Evolutionary conservation across 768 basidiomycete species (phyloP).

Genomic region (Obba rivulosa): DNA sequence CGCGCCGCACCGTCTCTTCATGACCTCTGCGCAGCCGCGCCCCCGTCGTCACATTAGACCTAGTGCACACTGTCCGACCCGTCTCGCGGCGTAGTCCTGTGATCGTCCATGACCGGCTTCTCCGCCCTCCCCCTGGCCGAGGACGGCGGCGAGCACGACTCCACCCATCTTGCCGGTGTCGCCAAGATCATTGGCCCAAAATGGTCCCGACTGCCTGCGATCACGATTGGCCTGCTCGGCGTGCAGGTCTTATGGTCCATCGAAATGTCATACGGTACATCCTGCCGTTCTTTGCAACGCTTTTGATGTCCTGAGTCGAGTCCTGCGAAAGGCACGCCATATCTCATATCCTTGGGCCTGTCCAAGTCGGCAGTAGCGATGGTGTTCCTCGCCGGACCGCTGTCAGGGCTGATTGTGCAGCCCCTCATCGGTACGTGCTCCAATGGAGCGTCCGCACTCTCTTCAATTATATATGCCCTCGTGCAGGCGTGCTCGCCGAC

Average conservation of each 20-base stretch:
- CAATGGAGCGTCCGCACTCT: not conserved
- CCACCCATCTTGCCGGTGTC: conserved; percentile 42
- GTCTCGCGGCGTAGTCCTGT: not conserved
- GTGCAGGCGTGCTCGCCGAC: conserved; percentile 66
- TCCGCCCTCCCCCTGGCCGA: conserved; percentile 40
- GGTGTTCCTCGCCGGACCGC: conserved; percentile 89
- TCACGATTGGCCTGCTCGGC: conserved; percentile 79
- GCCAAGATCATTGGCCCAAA: conserved; percentile 61
- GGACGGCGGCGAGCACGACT: conserved; percentile 33
- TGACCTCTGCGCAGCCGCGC: too few species aligned
- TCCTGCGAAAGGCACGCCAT: conserved; percentile 60
- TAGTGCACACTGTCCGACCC: not conserved
- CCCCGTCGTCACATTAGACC: too few species aligned
- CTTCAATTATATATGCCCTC: not conserved
- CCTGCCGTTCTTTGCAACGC: not conserved
- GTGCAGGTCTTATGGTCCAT: conserved; percentile 91
- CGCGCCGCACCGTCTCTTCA: too few species aligned
- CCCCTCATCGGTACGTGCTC: conserved; percentile 71
- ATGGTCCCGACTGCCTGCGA: conserved; percentile 59
- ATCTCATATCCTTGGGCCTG: conserved; percentile 83
- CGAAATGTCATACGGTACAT: conserved; percentile 83
- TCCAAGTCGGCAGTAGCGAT: conserved; percentile 83
- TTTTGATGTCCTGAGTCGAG: not conserved
- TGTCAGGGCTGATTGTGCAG: conserved; percentile 88
- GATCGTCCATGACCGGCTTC: conserved; percentile 41